phyloP scores from a whole-genome alignment of 106 monocot genomes.

The Posidonia australis region DNA sequence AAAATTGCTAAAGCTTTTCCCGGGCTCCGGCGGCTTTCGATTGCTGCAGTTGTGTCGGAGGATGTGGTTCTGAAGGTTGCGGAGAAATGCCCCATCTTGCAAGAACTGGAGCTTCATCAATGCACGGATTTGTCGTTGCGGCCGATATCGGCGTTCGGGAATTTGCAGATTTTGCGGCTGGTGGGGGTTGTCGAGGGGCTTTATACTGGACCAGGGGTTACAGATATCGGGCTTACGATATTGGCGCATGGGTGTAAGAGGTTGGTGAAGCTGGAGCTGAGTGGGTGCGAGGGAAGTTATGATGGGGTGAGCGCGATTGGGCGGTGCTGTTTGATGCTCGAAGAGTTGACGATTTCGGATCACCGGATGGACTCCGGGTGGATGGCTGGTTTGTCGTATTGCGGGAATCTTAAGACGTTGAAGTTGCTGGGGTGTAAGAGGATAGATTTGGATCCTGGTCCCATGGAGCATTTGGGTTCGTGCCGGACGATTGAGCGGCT shows the following conservation, averaged over 20 bases:
- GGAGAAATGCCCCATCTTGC: constrained; percentile 43
- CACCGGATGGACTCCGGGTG: constrained; percentile 87
- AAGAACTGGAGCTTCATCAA: constrained; percentile 67
- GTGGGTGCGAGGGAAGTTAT: constrained; percentile 77
- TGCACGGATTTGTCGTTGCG: constrained; percentile 62
- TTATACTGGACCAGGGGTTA: constrained; percentile 47
- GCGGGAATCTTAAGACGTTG: constrained; percentile 75
- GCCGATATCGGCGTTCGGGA: constrained; percentile 63
- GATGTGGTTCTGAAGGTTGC: constrained; percentile 37
- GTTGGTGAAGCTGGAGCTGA: constrained; percentile 71
- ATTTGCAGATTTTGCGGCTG: constrained; percentile 72
- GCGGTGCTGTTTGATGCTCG: constrained; percentile 80
- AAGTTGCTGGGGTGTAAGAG: constrained; percentile 45
- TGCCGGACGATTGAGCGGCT: constrained; percentile 72
- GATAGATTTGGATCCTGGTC: constrained; percentile 65
- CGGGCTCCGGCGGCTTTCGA: constrained; percentile 37
- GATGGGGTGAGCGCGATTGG: constrained; percentile 87
- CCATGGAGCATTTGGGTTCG: constrained; percentile 59
- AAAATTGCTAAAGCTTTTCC: constrained; percentile 39
- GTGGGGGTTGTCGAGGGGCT: constrained; percentile 53
- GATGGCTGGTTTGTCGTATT: constrained; percentile 64
- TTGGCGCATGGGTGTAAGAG: constrained; percentile 88
- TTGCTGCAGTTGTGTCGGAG: constrained; percentile 36
- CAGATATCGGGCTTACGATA: constrained; percentile 88
- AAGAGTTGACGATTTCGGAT: constrained; percentile 65